Conservation (phyloP, 768 basidiomycete genomes). For the Mycena latifolia region DNA sequence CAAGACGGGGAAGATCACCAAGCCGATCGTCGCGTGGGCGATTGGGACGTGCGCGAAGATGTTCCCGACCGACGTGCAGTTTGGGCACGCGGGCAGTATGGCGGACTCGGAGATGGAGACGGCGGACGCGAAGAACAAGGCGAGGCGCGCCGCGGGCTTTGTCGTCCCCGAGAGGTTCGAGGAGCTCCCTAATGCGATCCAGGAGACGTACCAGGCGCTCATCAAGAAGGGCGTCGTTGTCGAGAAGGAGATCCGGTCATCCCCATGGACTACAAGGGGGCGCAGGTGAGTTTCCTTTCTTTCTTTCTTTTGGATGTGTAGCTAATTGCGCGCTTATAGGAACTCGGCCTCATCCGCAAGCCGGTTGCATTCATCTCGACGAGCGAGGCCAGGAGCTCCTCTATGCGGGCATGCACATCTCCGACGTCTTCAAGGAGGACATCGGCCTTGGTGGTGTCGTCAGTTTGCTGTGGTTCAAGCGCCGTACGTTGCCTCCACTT, state of each 20-base stretch:
- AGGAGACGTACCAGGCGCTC: slow-evolving; percentile 87
- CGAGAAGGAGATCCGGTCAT: slow-evolving; percentile 86
- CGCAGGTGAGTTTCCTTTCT: slow-evolving; percentile 63
- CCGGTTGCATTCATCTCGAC: slow-evolving; percentile 99
- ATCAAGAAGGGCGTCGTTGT: slow-evolving; percentile 76
- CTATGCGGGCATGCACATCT: slow-evolving; percentile 99
- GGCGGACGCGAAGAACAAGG: slow-evolving; percentile 96
- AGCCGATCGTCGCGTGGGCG: slow-evolving; percentile 99
- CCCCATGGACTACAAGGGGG: slow-evolving; percentile 99
- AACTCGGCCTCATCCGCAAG: slow-evolving; percentile 98
- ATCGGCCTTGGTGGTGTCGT: slow-evolving; percentile 98
- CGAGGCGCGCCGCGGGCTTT: slow-evolving; percentile 95
- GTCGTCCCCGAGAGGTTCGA: slow-evolving; percentile 98
- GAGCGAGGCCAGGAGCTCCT: slow-evolving; percentile 98
- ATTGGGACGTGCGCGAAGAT: slow-evolving; percentile 99
- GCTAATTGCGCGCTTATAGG: slow-evolving; percentile 44
- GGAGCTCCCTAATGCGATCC: slow-evolving; percentile 88
- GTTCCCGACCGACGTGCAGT: slow-evolving; percentile 99
- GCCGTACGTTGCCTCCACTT: slow-evolving; percentile 63
- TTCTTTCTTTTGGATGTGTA: neutral
- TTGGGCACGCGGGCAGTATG: slow-evolving; percentile 98
- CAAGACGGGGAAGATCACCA: slow-evolving; percentile 92
- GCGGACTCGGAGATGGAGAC: slow-evolving; percentile 98
- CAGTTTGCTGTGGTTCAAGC: slow-evolving; percentile 97
- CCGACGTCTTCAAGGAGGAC: slow-evolving; percentile 98